Conservation (phyloP, 805 yeast genomes). For the Kazachstania africana region DNA sequence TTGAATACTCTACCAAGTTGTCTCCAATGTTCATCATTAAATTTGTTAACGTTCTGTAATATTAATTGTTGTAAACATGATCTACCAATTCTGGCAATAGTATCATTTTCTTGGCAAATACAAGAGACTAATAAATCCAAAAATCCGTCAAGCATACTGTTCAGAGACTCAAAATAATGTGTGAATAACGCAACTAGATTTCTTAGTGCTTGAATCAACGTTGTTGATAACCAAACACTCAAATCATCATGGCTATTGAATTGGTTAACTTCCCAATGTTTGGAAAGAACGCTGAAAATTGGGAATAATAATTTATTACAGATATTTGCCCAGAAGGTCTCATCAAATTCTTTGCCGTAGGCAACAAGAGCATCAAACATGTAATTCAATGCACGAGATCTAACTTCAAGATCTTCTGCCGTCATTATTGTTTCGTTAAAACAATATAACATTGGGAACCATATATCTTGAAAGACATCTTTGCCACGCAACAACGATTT, state of each 20-base stretch:
- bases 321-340: constrained; percentile 70
- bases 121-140: constrained; percentile 71
- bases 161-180: constrained; percentile 68
- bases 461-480: constrained; percentile 41
- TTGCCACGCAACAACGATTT: constrained; percentile 24
- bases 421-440: constrained; percentile 85
- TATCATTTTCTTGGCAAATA: constrained; percentile 93
- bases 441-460: constrained; percentile 82
- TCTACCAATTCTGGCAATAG: constrained; percentile 90
- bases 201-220: constrained; percentile 88
- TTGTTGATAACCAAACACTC: constrained; percentile 93
- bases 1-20: constrained; percentile 53
- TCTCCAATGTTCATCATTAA: constrained; percentile 62
- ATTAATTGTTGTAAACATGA: constrained; percentile 75
- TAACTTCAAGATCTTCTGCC: constrained; percentile 87
- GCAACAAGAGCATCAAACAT: constrained; percentile 73
- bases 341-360: constrained; percentile 66
- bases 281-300: constrained; percentile 68
- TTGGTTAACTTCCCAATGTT: constrained; percentile 61
- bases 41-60: constrained; percentile 58
- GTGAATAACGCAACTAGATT: constrained; percentile 76
- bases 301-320: constrained; percentile 79
- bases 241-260: constrained; percentile 68
- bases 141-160: constrained; percentile 65
- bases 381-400: constrained; percentile 75